Base-by-base conservation (phyloP, 257 asterid genomes). In the Capsicum chinense region DNA sequence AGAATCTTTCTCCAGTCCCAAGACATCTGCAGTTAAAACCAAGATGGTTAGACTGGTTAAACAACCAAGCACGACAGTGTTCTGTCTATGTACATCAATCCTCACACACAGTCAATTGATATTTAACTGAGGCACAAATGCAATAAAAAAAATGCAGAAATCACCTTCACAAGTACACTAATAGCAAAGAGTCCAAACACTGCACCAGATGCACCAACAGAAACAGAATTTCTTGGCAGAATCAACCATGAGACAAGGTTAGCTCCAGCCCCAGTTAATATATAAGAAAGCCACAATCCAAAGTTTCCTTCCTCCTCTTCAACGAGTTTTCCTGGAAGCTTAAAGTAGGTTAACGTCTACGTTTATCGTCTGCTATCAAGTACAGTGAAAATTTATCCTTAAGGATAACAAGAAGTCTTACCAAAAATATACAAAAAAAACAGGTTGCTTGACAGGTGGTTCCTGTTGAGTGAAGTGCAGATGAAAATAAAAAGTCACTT, bases 1-100 rank as follows among this genome's bases (percentile, higher is more conserved):
- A 97, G 98, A 62, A 96, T 96, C 95, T 94, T 96, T 87, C 98
- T 93, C 99, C 98, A 96, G 90, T 96, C 98, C 97, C 97, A 96
- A 50, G 99, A 94, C 95, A 96, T 94, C 99, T 96, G 86, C 79
- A 85, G 66, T 13, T 3, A 87, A 57, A 67, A 84, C 47, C 79
- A 83, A 79, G 85, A 39, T 3, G 78, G 59, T 80, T 86, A 79
- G 47, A 83, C 70, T 67, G 58, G 83, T 35, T 56, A 70, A 81
- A 67, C 26, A 76, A 74, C 50, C 81, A 74, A 50, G 62, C 0
- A 14, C 62, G 21, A 21, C 62, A 74, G 81, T 50, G 21, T 12
- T 21, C 21, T 16, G 9, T 26, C 63, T 9, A 4, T 9, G 0
- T 76, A 52, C 1, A 5, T 52, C 44, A 52, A 78, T 78, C 66